These are phyloP conservation scores for Umbelopsis sp. DNA, from an alignment of 192 early-diverging fungal genomes.

Conservation along the genomic window DNA sequence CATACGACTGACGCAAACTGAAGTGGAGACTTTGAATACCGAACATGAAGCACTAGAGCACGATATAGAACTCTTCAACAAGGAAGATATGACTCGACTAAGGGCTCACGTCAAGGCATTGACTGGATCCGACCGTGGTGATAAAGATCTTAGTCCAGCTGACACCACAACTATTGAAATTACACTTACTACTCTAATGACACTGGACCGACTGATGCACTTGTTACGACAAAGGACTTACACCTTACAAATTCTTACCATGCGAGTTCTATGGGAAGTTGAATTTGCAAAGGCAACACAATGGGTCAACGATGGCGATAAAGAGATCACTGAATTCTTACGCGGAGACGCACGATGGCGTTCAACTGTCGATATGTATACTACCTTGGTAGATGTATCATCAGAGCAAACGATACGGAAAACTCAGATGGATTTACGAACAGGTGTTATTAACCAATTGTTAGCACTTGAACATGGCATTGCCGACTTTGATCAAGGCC, in stretches of 20 bases:
- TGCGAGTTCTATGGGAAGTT: slow-evolving; percentile 42
- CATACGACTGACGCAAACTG: slow-evolving; percentile 18
- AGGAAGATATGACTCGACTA: slow-evolving; percentile 45
- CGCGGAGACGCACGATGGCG: slow-evolving; percentile 26
- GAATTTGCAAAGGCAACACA: slow-evolving; percentile 31
- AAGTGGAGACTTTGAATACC: slow-evolving; percentile 32
- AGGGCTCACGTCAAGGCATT: slow-evolving; percentile 46
- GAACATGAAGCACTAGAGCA: slow-evolving; percentile 35
- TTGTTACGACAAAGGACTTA: slow-evolving; percentile 32
- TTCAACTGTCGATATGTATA: not conserved
- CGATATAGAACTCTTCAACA: slow-evolving; percentile 42
- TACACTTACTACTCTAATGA: slow-evolving; percentile 42
- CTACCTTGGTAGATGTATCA: not conserved
- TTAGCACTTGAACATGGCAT: slow-evolving; percentile 32
- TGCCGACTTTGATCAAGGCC: slow-evolving; percentile 33
- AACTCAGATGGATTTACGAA: slow-evolving; percentile 2
- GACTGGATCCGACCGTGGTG: slow-evolving; percentile 25
- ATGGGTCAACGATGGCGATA: slow-evolving; percentile 23
- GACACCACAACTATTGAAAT: slow-evolving; percentile 51
- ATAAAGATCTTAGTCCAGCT: slow-evolving; percentile 41
- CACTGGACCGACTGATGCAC: slow-evolving; percentile 39
- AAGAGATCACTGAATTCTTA: slow-evolving; percentile 30
- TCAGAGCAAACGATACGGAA: not conserved
- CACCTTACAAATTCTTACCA: slow-evolving; percentile 34
- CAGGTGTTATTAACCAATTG: slow-evolving; percentile 21